A percentile compares a stretch with the other conserved stretches of the same genome.
phyloP scores from a whole-genome alignment of 2,329 filamentous ascomycete species.

The Reticulascus tulasneorum region DNA sequence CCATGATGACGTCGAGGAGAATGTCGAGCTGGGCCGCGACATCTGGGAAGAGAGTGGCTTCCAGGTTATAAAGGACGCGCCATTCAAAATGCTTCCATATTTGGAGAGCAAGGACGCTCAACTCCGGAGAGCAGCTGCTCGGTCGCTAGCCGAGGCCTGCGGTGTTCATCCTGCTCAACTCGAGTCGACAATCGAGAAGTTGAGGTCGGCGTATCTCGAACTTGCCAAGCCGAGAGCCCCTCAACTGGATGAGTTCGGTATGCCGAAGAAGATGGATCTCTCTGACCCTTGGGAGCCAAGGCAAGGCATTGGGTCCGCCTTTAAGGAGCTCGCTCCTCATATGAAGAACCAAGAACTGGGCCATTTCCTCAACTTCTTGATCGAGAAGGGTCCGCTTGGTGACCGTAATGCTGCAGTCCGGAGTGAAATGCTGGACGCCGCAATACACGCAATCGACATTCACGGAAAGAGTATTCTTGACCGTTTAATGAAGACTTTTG shows the following conservation, averaged over 20 bases:
- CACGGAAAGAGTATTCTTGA: constrained; percentile 83
- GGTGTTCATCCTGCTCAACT: constrained; percentile 57
- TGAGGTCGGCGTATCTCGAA: constrained; percentile 70
- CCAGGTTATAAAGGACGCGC: constrained; percentile 60
- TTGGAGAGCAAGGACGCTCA: constrained; percentile 76
- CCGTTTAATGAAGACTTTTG: constrained; percentile 87
- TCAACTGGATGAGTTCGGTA: constrained; percentile 87
- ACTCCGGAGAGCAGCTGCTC: constrained; percentile 77
- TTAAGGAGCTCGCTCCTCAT: constrained; percentile 71
- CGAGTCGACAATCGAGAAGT: constrained; percentile 54
- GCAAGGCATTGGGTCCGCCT: constrained; percentile 83
- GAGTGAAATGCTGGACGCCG: constrained; percentile 87
- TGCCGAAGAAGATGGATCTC: constrained; percentile 84
- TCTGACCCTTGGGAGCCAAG: constrained; percentile 88
- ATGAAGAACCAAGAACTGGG: constrained; percentile 69
- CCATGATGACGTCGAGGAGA: constrained; percentile 88
- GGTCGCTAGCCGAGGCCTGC: constrained; percentile 73
- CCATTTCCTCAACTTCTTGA: constrained; percentile 77
- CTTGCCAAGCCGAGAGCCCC: constrained; percentile 79
- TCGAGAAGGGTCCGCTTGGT: constrained; percentile 80
- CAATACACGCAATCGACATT: constrained; percentile 72
- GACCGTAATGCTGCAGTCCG: constrained; percentile 76
- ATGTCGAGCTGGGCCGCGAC: constrained; percentile 73
- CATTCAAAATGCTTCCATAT: constrained; percentile 69
- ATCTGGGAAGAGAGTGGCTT: constrained; percentile 97